Evolutionary conservation across 2,329 filamentous ascomycete species (phyloP).

Genomic region (Beauveria varroae): DNA sequence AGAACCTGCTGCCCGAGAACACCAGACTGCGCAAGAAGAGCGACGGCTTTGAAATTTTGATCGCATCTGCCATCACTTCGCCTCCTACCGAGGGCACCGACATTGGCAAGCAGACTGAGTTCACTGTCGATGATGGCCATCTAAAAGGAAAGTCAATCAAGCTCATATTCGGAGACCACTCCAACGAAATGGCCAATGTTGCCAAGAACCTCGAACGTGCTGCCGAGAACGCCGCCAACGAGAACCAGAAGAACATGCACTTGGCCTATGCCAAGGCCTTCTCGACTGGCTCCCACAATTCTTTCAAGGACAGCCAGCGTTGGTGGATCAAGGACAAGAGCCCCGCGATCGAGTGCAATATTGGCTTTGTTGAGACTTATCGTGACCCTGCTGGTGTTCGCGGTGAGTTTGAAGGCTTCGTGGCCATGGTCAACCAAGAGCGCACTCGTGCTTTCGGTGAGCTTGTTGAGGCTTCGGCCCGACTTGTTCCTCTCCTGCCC

Average conservation of each 20-base stretch:
- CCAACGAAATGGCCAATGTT: conserved; percentile 63
- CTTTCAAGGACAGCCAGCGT: conserved; percentile 73
- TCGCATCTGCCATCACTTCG: conserved; percentile 58
- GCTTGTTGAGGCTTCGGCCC: conserved; percentile 72
- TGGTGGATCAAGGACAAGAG: conserved; percentile 79
- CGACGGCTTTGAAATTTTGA: conserved; percentile 63
- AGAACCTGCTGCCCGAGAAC: conserved; percentile 67
- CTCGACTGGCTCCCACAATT: conserved; percentile 62
- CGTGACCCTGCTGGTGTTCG: conserved; percentile 73
- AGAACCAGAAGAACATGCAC: conserved; percentile 67
- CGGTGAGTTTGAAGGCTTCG: conserved; percentile 82
- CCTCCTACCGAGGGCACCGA: conserved; percentile 59
- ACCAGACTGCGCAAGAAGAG: conserved; percentile 64
- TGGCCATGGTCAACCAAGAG: conserved; percentile 81
- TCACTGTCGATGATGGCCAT: conserved; percentile 49
- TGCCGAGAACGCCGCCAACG: conserved; percentile 61
- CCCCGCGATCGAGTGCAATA: conserved; percentile 70
- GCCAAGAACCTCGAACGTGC: conserved; percentile 61
- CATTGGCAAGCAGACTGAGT: conserved; percentile 57
- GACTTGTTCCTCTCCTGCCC: conserved; percentile 80
- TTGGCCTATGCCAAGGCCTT: conserved; percentile 69
- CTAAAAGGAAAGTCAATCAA: conserved; percentile 61
- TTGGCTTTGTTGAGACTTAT: conserved; percentile 83
- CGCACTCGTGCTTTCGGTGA: conserved; percentile 81
- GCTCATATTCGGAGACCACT: conserved; percentile 68